Conservation (phyloP, 176 grass and related monocot species). For the Oryza longistaminata region DNA sequence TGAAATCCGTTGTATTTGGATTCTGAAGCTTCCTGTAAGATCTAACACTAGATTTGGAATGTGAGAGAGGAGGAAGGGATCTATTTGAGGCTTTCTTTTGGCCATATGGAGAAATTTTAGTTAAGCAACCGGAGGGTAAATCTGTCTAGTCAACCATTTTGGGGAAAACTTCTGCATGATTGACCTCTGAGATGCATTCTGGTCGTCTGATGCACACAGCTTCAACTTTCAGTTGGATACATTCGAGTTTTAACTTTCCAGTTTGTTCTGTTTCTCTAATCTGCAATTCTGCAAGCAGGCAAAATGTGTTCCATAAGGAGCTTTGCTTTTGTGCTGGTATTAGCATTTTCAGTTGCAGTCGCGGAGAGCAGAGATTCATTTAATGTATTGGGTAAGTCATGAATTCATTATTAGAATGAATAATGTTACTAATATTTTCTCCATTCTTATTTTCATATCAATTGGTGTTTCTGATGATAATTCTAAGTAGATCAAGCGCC, state of each 20-base stretch:
- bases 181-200: background rate
- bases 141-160: too few relatives aligned
- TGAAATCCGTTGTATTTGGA: background rate
- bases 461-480: slow-evolving; percentile 6
- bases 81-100: background rate
- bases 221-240: background rate
- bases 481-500: background rate
- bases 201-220: background rate
- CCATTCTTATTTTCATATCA: background rate
- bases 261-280: background rate
- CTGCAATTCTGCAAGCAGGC: slow-evolving; percentile 28
- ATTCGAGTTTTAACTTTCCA: background rate
- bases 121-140: background rate
- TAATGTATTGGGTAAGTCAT: slow-evolving; percentile 42
- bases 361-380: slow-evolving; percentile 21
- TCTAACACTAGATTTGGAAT: slow-evolving; percentile 7
- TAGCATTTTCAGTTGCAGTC: slow-evolving; percentile 13
- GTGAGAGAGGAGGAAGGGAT: background rate
- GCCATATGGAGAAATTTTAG: background rate
- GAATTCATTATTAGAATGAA: background rate
- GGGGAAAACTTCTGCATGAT: background rate
- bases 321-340: slow-evolving; percentile 15
- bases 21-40: background rate
- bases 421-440: background rate
- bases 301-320: slow-evolving; percentile 2